Evolutionary conservation across 768 basidiomycete genomes (phyloP).

Genomic region (Tylopilus rubrobrunneus): DNA sequence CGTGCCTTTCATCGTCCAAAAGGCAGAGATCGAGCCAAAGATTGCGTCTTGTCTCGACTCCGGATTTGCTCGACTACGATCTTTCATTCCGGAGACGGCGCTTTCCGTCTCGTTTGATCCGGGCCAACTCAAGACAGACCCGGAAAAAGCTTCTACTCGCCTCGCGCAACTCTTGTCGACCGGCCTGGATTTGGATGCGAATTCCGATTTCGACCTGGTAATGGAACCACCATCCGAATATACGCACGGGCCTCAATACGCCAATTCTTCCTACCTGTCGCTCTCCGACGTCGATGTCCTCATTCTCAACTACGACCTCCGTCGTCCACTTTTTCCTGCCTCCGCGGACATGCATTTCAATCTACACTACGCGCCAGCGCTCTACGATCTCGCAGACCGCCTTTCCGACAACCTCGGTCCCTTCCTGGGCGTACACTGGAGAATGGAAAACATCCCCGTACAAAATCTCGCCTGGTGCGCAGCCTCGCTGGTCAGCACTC

Average conservation of each 20-base stretch:
- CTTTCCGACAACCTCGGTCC: conserved; percentile 34
- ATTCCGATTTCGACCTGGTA: conserved; percentile 4
- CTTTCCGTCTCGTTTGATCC: conserved; percentile 12
- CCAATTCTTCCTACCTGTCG: conserved; percentile 15
- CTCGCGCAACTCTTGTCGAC: conserved; percentile 17
- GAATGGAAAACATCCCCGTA: conserved; percentile 48
- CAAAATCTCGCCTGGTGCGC: conserved; percentile 46
- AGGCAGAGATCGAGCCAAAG: conserved; percentile 9
- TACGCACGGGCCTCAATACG: conserved; percentile 1
- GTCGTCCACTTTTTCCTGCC: conserved; percentile 38
- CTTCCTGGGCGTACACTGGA: conserved; percentile 54
- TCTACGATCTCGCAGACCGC: conserved; percentile 38
- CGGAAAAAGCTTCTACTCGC: conserved; percentile 10
- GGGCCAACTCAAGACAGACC: background rate
- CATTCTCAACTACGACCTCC: conserved; percentile 51
- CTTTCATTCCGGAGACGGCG: conserved; percentile 2
- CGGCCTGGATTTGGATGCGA: background rate
- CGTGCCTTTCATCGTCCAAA: too few relatives aligned
- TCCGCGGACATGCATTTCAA: conserved; percentile 1
- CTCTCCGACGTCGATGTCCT: conserved; percentile 40
- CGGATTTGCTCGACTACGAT: conserved; percentile 13
- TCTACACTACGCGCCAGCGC: conserved; percentile 42
- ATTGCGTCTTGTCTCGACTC: conserved; percentile 19
- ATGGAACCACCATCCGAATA: conserved; percentile 14
- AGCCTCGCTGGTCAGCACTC: conserved; percentile 42